Conservation (phyloP, 2,329 filamentous ascomycete genomes). For the Phyllosticta capitalensis region DNA sequence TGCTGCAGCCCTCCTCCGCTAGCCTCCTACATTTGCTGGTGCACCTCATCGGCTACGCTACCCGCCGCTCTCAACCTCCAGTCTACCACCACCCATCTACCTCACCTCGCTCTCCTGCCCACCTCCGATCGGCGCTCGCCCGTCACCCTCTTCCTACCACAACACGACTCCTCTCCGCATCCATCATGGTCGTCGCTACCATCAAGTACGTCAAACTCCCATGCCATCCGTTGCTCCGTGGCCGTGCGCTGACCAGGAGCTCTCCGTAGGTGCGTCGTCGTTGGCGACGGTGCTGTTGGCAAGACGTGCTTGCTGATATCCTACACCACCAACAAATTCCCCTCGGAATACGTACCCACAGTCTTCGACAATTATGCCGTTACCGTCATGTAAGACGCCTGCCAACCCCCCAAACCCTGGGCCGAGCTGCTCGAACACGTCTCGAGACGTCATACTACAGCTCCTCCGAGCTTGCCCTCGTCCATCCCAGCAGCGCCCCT, state of each 20-base stretch:
- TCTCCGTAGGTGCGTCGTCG: conserved; percentile 77
- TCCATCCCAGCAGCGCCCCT: not conserved
- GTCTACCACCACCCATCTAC: conserved; percentile 6
- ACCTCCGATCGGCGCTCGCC: conserved; percentile 13
- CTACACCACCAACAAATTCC: conserved; percentile 99
- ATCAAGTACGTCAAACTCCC: conserved; percentile 27
- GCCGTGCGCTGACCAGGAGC: conserved; percentile 2
- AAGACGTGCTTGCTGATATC: conserved; percentile 99
- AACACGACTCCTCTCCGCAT: not conserved
- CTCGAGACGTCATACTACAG: not conserved
- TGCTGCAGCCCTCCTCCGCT: not conserved
- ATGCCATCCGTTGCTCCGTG: not conserved
- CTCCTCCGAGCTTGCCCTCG: not conserved
- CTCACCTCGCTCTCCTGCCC: conserved; percentile 12
- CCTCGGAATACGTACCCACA: conserved; percentile 98
- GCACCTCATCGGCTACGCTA: not conserved
- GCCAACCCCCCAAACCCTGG: not conserved
- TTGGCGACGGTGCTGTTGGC: conserved; percentile 97
- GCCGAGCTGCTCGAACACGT: not conserved
- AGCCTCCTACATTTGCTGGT: not conserved
- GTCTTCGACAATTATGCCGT: conserved; percentile 99
- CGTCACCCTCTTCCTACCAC: conserved; percentile 1
- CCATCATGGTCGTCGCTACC: conserved; percentile 32
- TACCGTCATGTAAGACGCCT: conserved; percentile 72
- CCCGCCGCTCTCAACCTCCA: not conserved